Base-by-base conservation (phyloP, 225 moss, liverwort and hornwort genomes). In the Polytrichum formosum region DNA sequence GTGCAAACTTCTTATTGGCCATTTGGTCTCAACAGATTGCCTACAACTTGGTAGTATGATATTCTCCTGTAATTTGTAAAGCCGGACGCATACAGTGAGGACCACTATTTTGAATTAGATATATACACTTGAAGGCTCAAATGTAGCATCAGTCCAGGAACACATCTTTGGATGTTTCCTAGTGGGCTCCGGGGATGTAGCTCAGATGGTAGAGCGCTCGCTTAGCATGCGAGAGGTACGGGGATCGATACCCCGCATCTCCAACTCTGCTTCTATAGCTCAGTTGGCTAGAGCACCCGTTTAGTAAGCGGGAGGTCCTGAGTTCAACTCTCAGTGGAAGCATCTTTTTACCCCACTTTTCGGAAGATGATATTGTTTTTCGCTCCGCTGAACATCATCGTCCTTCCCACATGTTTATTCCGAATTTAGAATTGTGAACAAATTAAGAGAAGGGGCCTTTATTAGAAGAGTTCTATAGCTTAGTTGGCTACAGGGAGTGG, bases 161-260 rank as follows among this genome's bases (percentile, higher is more conserved):
- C 33, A 7, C 7, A 1, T 33, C 33, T 7, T 7, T 1, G 2
- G 2, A 2, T 35, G 9, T 35, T 0, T 0, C 9, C 1, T 2
- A 8, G 2, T 0, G 2, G 35, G 0, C 2, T 9, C 35, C 61
- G 85, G 87, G 88, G 88, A 84, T 91, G 91, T 91, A 93, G 89
- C 85, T 91, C 91, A 91, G 89, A 93, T 91, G 93, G 85, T 87
- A 93, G 91, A 91, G 89, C 87, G 93, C 93, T 89, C 85, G 89
- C 89, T 93, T 89, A 89, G 93, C 87, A 93, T 93, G 89, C 89
- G 91, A 91, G 93, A 93, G 89, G 93, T 84, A 89, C 82, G 83
- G 87, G 89, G 91, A 93, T 90, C 91, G 85, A 91, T 93, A 89
- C 89, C 93, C 89, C 85, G 80, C 90, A 82, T 92, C 92, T 92